Percentiles rank a stretch among this genome's conserved stretches.
Evolutionary conservation across 2,329 filamentous ascomycete genomes (phyloP).

Genomic region (Stromatinia cepivora): DNA sequence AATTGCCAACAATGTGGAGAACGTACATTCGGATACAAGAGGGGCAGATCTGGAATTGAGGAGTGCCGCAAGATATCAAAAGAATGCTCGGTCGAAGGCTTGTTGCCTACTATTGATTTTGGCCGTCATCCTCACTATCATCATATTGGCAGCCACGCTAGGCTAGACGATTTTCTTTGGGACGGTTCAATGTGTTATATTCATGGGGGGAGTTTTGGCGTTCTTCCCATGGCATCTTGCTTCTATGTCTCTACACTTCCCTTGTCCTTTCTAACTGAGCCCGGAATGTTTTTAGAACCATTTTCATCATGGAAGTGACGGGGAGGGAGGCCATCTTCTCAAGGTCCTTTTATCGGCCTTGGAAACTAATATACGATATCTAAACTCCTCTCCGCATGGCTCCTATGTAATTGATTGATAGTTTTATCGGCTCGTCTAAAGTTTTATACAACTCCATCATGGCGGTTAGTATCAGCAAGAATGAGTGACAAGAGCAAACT

Average conservation of each 20-base stretch:
- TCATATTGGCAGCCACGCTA: constrained; percentile 82
- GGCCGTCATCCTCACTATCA: constrained; percentile 83
- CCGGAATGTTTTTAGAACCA: constrained; percentile 11
- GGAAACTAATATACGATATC: constrained; percentile 12
- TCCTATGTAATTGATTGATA: not conserved
- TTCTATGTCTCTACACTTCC: constrained; percentile 12
- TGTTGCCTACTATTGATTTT: constrained; percentile 90
- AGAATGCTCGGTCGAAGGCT: constrained; percentile 89
- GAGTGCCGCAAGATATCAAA: constrained; percentile 88
- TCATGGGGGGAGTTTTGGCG: constrained; percentile 25
- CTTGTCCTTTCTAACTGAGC: constrained; percentile 5
- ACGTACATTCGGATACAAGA: constrained; percentile 75
- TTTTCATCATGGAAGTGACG: not conserved
- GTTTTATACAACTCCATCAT: not conserved
- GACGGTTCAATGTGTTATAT: constrained; percentile 19
- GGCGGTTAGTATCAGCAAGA: not conserved
- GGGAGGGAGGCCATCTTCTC: not conserved
- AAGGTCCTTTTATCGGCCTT: not conserved
- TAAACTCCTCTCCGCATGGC: not conserved
- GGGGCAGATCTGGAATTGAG: constrained; percentile 85
- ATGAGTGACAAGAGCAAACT: constrained; percentile 8
- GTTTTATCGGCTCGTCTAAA: not conserved
- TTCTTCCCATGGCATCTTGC: constrained; percentile 2
- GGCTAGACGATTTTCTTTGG: constrained; percentile 50
- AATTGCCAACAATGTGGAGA: constrained; percentile 85